These are phyloP conservation scores for Phanerochaete sordida DNA, from an alignment of 768 basidiomycete genomes.

Conservation along the genomic window DNA sequence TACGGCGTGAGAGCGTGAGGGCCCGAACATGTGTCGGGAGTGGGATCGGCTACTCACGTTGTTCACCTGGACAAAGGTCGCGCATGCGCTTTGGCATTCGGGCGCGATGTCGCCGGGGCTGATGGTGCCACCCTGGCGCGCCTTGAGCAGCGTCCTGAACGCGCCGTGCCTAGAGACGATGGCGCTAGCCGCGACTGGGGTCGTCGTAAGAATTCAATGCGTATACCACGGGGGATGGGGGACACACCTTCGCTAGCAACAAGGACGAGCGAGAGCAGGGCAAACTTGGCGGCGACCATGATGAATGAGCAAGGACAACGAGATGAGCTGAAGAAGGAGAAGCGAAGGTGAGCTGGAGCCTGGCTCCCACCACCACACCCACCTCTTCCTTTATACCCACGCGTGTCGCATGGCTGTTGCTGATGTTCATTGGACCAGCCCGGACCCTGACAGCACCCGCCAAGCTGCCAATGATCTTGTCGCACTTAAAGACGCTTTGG, in stretches of 20 bases:
- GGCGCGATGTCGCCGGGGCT: background rate
- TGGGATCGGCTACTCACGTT: background rate
- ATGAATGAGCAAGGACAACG: background rate
- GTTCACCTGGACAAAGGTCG: background rate
- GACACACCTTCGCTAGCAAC: background rate
- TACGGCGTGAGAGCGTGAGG: background rate
- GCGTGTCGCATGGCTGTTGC: background rate
- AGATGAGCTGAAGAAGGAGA: background rate
- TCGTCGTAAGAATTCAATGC: background rate
- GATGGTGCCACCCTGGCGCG: background rate
- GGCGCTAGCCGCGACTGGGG: background rate
- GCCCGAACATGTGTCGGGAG: background rate
- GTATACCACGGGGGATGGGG: background rate
- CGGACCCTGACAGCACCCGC: no score
- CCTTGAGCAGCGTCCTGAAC: background rate
- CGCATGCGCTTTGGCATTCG: background rate
- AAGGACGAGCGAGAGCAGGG: background rate
- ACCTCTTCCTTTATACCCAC: background rate
- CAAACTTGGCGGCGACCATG: background rate
- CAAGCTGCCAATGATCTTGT: no score
- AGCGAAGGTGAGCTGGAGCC: background rate
- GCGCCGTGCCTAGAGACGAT: background rate
- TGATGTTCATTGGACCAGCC: no score
- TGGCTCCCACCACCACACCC: background rate
- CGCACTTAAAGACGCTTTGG: no score